Percentiles rank a stretch among this genome's conserved stretches.
These are phyloP conservation scores for Pseudogymnoascus sp. DNA, from an alignment of 2,329 filamentous ascomycete species.

Conservation along the genomic window DNA sequence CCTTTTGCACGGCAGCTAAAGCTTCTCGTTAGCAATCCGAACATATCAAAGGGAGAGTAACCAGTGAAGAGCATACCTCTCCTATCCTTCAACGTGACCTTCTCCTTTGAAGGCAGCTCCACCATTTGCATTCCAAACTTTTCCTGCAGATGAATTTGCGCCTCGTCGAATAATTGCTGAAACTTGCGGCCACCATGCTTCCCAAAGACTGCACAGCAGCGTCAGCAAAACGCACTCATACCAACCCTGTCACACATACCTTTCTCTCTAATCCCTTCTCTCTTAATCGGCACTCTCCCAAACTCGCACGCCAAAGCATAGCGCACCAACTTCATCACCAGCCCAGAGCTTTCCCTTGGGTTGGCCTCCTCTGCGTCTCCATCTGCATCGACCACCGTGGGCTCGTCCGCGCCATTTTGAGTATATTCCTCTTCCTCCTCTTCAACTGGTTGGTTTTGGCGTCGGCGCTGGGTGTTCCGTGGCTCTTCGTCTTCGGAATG, in stretches of 20 bases:
- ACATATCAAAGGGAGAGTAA: not conserved
- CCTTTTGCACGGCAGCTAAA: constrained; percentile 29
- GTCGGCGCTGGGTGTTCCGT: constrained; percentile 21
- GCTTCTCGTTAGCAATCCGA: constrained; percentile 9
- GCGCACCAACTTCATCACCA: constrained; percentile 60
- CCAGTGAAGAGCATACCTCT: constrained; percentile 47
- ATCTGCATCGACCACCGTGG: constrained; percentile 19
- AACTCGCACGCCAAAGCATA: constrained; percentile 61
- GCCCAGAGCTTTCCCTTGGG: constrained; percentile 27
- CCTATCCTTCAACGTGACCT: constrained; percentile 70
- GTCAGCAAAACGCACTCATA: not conserved
- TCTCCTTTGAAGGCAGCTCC: constrained; percentile 75
- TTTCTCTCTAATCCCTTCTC: constrained; percentile 57
- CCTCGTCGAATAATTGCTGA: constrained; percentile 65
- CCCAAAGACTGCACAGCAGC: constrained; percentile 51
- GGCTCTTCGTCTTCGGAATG: constrained; percentile 22
- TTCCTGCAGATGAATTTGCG: constrained; percentile 61
- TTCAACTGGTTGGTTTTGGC: constrained; percentile 15
- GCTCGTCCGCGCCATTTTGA: constrained; percentile 17
- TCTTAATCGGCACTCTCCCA: constrained; percentile 49
- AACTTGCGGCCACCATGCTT: constrained; percentile 57
- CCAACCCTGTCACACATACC: constrained; percentile 34
- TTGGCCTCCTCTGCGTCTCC: constrained; percentile 25
- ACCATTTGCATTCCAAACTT: constrained; percentile 90
- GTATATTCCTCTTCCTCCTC: constrained; percentile 24